Conservation (phyloP, 2,329 filamentous ascomycete genomes). For the Alternaria conjuncta region DNA sequence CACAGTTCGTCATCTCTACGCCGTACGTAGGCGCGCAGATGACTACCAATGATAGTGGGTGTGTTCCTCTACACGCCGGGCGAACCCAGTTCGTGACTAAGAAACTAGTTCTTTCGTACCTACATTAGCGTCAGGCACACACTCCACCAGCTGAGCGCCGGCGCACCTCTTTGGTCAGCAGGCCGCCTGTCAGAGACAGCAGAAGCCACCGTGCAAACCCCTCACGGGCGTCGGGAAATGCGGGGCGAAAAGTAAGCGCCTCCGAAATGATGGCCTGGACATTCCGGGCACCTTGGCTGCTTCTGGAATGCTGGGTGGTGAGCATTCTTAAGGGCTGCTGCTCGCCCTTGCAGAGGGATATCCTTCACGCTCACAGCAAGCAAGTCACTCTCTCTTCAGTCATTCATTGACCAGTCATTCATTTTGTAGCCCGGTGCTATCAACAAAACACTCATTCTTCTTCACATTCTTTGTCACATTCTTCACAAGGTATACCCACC, state of each 20-base stretch:
- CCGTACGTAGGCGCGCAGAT: not conserved
- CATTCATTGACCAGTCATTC: slow-evolving; percentile 32
- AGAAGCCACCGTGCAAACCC: slow-evolving; percentile 13
- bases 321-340: slow-evolving; percentile 24
- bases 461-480: slow-evolving; percentile 17
- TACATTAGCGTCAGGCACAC: slow-evolving; percentile 26
- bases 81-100: slow-evolving; percentile 6
- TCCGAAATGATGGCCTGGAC: slow-evolving; percentile 10
- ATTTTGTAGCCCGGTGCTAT: slow-evolving; percentile 42
- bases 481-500: slow-evolving; percentile 10
- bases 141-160: slow-evolving; percentile 14
- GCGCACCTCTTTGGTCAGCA: slow-evolving; percentile 1
- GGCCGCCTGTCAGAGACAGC: slow-evolving; percentile 7
- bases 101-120: slow-evolving; percentile 16
- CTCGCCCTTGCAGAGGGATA: slow-evolving; percentile 3
- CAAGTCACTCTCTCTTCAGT: slow-evolving; percentile 34
- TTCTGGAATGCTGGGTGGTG: not conserved
- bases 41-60: not conserved
- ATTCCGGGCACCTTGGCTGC: slow-evolving; percentile 1
- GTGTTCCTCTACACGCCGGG: slow-evolving; percentile 3
- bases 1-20: not conserved
- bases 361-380: slow-evolving; percentile 14
- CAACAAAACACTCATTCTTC: slow-evolving; percentile 16
- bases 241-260: slow-evolving; percentile 12
- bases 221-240: slow-evolving; percentile 14